These are phyloP conservation scores for Tetraselmis chui DNA, from an alignment of 139 green algal genomes.

Conservation along the genomic window DNA sequence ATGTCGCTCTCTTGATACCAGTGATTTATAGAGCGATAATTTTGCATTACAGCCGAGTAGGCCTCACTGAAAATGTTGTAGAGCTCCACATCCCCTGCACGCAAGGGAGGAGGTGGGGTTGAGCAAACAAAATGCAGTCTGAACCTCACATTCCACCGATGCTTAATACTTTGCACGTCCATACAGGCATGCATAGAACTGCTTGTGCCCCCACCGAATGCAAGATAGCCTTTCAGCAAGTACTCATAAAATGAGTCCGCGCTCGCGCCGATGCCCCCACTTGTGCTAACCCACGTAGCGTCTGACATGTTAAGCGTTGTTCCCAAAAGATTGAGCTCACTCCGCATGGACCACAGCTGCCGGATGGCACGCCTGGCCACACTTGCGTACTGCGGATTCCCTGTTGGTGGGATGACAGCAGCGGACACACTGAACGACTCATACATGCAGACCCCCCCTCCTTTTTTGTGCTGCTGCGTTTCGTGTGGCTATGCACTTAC, in stretches of 20 bases:
- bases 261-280: conserved; percentile 39
- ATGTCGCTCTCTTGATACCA: conserved; percentile 28
- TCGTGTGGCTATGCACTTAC: too few species aligned
- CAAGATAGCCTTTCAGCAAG: conserved; percentile 33
- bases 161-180: too few species aligned
- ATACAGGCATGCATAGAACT: too few species aligned
- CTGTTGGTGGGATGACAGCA: too few species aligned
- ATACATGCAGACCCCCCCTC: too few species aligned
- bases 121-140: background rate
- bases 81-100: background rate
- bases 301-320: background rate
- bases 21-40: conserved; percentile 2
- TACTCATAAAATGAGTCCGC: conserved; percentile 56
- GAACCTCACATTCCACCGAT: too few species aligned
- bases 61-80: conserved; percentile 20
- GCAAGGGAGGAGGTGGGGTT: too few species aligned
- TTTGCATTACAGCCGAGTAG: conserved; percentile 12
- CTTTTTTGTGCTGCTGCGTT: too few species aligned
- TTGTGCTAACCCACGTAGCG: conserved; percentile 13
- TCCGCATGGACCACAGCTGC: background rate
- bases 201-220: conserved; percentile 22
- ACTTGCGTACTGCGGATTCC: background rate
- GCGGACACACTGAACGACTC: too few species aligned
- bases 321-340: background rate
- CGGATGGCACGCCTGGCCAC: background rate